Conservation (phyloP, 2,329 filamentous ascomycete species). For the Chrysoporthe cubensis region DNA sequence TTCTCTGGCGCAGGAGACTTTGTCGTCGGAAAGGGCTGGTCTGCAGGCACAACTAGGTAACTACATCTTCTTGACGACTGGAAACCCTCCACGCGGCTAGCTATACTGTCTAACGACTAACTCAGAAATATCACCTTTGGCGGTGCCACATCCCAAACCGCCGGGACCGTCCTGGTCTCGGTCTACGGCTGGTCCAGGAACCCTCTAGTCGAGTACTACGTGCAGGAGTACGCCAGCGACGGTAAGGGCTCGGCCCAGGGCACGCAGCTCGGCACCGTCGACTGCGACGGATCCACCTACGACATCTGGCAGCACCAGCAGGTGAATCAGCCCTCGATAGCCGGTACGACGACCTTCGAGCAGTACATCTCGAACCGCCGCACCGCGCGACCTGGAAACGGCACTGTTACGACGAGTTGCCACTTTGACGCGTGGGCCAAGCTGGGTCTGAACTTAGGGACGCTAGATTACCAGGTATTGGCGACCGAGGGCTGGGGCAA, state of each 20-base stretch:
- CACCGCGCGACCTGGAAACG: slow-evolving; percentile 47
- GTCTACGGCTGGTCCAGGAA: slow-evolving; percentile 44
- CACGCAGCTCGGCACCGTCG: slow-evolving; percentile 38
- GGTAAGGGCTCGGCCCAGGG: slow-evolving; percentile 37
- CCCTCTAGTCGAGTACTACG: slow-evolving; percentile 46
- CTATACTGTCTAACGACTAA: not conserved
- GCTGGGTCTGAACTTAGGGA: slow-evolving; percentile 51
- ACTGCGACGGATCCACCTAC: slow-evolving; percentile 41
- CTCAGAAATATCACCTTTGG: slow-evolving; percentile 38
- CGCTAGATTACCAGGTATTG: slow-evolving; percentile 55
- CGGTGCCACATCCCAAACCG: slow-evolving; percentile 32
- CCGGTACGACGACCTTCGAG: slow-evolving; percentile 52
- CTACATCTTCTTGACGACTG: not conserved
- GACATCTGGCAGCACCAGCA: slow-evolving; percentile 41
- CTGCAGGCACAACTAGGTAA: slow-evolving; percentile 54
- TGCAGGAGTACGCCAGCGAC: slow-evolving; percentile 41
- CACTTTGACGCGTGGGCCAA: slow-evolving; percentile 58
- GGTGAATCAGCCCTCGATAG: slow-evolving; percentile 49
- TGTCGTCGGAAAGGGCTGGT: slow-evolving; percentile 64
- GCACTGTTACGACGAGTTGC: slow-evolving; percentile 52
- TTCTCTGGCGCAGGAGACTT: slow-evolving; percentile 55
- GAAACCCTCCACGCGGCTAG: no score
- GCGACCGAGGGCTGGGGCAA: slow-evolving; percentile 52
- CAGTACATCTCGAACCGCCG: slow-evolving; percentile 55
- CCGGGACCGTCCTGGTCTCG: slow-evolving; percentile 40